phyloP scores from a whole-genome alignment of 768 basidiomycete genomes.

The Gautieria morchelliformis region DNA sequence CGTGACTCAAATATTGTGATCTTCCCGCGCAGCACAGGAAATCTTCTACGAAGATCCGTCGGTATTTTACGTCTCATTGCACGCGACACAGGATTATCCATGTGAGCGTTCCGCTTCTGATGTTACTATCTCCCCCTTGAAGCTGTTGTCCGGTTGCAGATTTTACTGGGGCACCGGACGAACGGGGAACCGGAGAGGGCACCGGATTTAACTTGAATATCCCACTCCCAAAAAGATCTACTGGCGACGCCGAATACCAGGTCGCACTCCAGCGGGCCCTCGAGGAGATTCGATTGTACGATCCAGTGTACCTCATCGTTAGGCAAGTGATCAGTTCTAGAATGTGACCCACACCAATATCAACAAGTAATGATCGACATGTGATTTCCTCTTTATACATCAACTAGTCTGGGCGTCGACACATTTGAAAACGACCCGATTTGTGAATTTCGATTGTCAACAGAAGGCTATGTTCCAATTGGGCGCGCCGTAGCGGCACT shows the following conservation, averaged over 20 bases:
- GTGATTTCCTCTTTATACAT: background rate
- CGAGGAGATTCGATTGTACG: slow-evolving; percentile 12
- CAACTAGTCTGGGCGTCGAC: slow-evolving; percentile 25
- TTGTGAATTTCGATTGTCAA: slow-evolving; percentile 21
- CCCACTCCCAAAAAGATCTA: slow-evolving; percentile 21
- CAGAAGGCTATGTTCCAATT: slow-evolving; percentile 18
- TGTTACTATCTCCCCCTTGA: background rate
- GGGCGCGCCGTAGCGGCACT: slow-evolving; percentile 15
- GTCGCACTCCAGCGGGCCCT: slow-evolving; percentile 14
- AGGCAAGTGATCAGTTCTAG: slow-evolving; percentile 12
- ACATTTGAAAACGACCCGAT: slow-evolving; percentile 24
- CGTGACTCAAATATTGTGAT: background rate
- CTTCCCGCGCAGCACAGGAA: slow-evolving; percentile 16
- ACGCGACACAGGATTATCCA: slow-evolving; percentile 24
- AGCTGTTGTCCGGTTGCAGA: slow-evolving; percentile 12
- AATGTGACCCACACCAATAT: no score
- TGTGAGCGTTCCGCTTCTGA: slow-evolving; percentile 14
- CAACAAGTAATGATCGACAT: no score
- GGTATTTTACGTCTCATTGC: slow-evolving; percentile 24
- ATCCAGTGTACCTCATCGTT: slow-evolving; percentile 19
- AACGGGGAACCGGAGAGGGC: slow-evolving; percentile 19
- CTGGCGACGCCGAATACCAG: slow-evolving; percentile 18
- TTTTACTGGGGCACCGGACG: slow-evolving; percentile 21
- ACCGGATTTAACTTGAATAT: slow-evolving; percentile 20
- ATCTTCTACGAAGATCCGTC: slow-evolving; percentile 22